Conservation (phyloP, 352 stramenopile genomes). For the Pythium aristosporum region DNA sequence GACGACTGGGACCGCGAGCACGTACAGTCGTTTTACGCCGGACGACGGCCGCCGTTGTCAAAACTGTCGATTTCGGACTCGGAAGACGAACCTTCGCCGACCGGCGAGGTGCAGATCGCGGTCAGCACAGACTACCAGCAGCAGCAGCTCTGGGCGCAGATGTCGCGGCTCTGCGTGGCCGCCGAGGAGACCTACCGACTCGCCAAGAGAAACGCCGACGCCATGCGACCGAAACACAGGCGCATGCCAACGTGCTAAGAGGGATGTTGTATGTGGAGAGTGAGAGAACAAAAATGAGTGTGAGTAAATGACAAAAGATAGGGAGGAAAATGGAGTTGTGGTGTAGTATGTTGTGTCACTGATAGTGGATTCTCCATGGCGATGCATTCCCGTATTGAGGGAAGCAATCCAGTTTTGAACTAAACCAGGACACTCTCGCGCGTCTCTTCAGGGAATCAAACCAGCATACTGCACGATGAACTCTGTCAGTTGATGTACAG, state of each 20-base stretch:
- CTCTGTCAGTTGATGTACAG: too few relatives aligned
- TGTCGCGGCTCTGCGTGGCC: slow-evolving; percentile 21
- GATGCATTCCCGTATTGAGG: neutral
- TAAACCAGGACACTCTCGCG: neutral
- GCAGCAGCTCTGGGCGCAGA: slow-evolving; percentile 31
- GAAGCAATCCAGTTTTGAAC: neutral
- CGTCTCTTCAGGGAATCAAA: neutral
- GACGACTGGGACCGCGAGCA: slow-evolving; percentile 29
- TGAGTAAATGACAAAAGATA: too few relatives aligned
- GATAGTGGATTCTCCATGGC: too few relatives aligned
- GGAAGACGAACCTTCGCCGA: slow-evolving; percentile 10
- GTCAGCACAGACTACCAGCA: neutral
- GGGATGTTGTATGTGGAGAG: neutral
- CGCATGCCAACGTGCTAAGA: slow-evolving; percentile 5
- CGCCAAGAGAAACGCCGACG: slow-evolving; percentile 21
- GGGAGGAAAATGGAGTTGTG: neutral
- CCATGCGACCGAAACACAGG: slow-evolving; percentile 3
- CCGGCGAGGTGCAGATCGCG: neutral
- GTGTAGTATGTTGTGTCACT: neutral
- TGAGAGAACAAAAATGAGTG: neutral
- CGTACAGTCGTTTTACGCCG: slow-evolving; percentile 22
- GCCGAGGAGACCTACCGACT: slow-evolving; percentile 27
- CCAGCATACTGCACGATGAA: too few relatives aligned
- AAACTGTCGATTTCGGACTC: slow-evolving; percentile 13
- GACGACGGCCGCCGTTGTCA: neutral